These are phyloP conservation scores for Sechiopsis laciniata DNA, from an alignment of 306 rosid genomes.

Conservation along the genomic window DNA sequence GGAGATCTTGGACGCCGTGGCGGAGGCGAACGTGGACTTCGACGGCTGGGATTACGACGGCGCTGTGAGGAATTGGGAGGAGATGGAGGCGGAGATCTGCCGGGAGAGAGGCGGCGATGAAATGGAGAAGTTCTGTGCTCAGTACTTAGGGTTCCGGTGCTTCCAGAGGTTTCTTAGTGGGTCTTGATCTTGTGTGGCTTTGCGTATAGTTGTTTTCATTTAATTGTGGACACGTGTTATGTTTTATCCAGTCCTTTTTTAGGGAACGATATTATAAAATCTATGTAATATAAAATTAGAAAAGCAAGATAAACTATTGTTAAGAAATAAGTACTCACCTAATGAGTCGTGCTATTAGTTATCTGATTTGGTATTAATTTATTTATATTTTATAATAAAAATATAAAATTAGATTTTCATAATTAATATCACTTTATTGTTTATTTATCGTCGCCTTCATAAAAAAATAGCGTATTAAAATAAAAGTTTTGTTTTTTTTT, in stretches of 20 bases:
- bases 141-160: slow-evolving; percentile 75
- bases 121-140: slow-evolving; percentile 59
- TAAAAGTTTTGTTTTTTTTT: no score
- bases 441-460: no score
- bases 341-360: no score
- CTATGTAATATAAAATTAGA: neutral
- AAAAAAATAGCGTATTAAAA: no score
- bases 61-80: slow-evolving; percentile 45
- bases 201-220: neutral
- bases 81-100: slow-evolving; percentile 77
- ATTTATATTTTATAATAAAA: no score
- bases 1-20: slow-evolving; percentile 69
- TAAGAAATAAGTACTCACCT: no score
- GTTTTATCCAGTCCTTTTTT: neutral
- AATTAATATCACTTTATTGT: no score
- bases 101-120: slow-evolving; percentile 74
- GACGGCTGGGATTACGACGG: slow-evolving; percentile 31
- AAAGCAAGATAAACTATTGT: neutral
- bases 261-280: neutral
- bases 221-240: neutral
- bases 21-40: slow-evolving; percentile 38
- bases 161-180: slow-evolving; percentile 71
- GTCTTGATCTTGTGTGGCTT: slow-evolving; percentile 29
- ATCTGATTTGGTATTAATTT: no score
- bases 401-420: no score